These are phyloP conservation scores for Apiotrichum mycotoxinovorans DNA, from an alignment of 1,284 basidiomycete genomes.

Conservation along the genomic window DNA sequence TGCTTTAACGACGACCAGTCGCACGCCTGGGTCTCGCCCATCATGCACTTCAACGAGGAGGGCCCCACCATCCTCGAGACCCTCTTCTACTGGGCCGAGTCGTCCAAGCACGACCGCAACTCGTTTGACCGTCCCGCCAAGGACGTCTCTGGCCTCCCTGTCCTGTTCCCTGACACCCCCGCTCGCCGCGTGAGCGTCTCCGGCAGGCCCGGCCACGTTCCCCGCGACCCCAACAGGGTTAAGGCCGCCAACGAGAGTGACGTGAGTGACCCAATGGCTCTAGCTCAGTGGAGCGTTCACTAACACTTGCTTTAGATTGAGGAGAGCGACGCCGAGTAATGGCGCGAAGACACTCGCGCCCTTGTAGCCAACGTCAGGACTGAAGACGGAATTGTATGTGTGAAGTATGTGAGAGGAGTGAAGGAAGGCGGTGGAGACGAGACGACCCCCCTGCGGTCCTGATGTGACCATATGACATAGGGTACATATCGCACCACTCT, in stretches of 20 bases:
- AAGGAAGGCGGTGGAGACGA: no score
- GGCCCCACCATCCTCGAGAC: constrained; percentile 42
- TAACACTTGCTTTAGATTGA: constrained; percentile 35
- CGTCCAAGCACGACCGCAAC: constrained; percentile 16
- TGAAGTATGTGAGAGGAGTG: no score
- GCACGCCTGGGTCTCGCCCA: constrained; percentile 43
- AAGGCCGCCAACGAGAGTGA: constrained; percentile 46
- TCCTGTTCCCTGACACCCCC: constrained; percentile 48
- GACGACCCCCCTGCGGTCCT: no score
- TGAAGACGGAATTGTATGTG: no score
- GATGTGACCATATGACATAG: no score
- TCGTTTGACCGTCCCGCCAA: constrained; percentile 19
- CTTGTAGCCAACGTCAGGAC: no score
- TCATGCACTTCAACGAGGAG: constrained; percentile 31
- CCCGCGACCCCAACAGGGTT: constrained; percentile 24
- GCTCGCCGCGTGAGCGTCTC: constrained; percentile 39
- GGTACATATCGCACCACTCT: no score
- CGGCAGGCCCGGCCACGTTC: constrained; percentile 13
- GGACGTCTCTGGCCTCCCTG: constrained; percentile 32
- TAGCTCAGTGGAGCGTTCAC: no score
- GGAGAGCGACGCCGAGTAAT: constrained; percentile 43
- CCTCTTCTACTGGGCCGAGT: constrained; percentile 48
- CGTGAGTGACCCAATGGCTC: constrained; percentile 27
- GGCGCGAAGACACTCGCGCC: no score
- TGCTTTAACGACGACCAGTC: constrained; percentile 42